Evolutionary conservation across 2,329 filamentous ascomycete genomes (phyloP), one percentile per base, ranked within the genome.

Genomic region (Diaporthe nobilis): DNA sequence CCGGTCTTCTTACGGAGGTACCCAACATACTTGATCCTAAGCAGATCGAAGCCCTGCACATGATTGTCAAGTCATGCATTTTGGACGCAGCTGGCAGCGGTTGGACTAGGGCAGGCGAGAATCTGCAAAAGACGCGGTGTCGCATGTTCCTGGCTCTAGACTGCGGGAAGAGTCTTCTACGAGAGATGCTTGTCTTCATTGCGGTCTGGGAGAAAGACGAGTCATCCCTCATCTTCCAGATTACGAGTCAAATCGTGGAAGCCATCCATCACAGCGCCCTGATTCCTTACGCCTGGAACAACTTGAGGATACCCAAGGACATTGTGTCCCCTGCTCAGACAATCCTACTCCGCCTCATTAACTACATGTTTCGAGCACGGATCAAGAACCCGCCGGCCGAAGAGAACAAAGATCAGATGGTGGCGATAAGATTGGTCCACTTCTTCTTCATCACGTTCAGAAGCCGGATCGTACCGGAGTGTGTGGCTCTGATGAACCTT

Each of bases 11-110:
- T 73, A 98, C 96, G 0, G 96, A 98, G 82, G 95, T 98, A 17
- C 96, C 96, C 42, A 94, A 98, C 79, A 98, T 98, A 51, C 88
- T 98, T 42, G 96, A 97, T 58, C 96, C 96, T 0, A 96, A 95
- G 74, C 96, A 98, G 84, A 98, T 98, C 72, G 96, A 98, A 84
- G 96, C 97, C 8, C 86, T 98, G 72, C 96, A 98, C 73, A 98
- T 98, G 96, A 97, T 98, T 76, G 93, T 98, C 80, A 98, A 98
- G 87, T 96, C 95, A 20, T 97, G 96, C 77, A 97, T 98, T 72
- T 92, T 98, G 31, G 94, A 97, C 80, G 92, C 92, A n/a, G 88
- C 91, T 76, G 94, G 94, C 76, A 93, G 94, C 78, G 91, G 92
- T 0, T 85, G 91, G 10, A 94, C 92, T 60, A 84, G 87, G 13